A percentile compares a stretch with the other conserved stretches of the same genome.
Conservation (phyloP, 2,329 filamentous ascomycete species). For the Scopulariopsis brevicaulis region DNA sequence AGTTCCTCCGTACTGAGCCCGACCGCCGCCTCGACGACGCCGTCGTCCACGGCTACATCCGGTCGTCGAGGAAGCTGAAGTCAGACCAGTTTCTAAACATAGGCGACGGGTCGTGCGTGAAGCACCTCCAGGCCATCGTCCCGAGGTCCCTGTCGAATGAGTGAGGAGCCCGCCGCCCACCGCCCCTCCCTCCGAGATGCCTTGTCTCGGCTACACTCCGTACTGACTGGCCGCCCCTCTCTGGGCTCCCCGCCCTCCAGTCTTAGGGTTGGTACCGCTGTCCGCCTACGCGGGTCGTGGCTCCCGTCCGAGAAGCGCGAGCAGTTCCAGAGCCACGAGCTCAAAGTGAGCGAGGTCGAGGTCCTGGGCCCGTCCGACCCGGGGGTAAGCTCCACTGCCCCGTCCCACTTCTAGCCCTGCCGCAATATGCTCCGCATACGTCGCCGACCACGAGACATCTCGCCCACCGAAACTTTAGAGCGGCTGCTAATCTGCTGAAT, state of each 20-base stretch:
- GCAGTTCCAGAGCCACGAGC: slow-evolving; percentile 58
- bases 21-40: slow-evolving; percentile 32
- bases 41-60: slow-evolving; percentile 66
- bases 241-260: slow-evolving; percentile 32
- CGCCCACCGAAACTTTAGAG: background rate
- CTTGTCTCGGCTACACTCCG: background rate
- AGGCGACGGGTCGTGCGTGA: slow-evolving; percentile 74
- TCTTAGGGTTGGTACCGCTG: slow-evolving; percentile 69
- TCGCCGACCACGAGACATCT: background rate
- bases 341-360: slow-evolving; percentile 59
- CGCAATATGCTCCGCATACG: background rate
- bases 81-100: slow-evolving; percentile 71
- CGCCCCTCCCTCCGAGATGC: background rate
- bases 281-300: slow-evolving; percentile 71
- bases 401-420: background rate
- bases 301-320: slow-evolving; percentile 53
- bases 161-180: slow-evolving; percentile 36
- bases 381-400: slow-evolving; percentile 42
- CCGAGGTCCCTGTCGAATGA: slow-evolving; percentile 58
- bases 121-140: slow-evolving; percentile 71
- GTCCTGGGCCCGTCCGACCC: slow-evolving; percentile 70
- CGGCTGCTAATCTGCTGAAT: background rate
- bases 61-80: slow-evolving; percentile 81
- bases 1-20: slow-evolving; percentile 42
- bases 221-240: slow-evolving; percentile 9